A percentile compares a stretch with the other conserved stretches of the same genome.
Evolutionary conservation across 2,329 filamentous ascomycete species (phyloP).

Genomic region (Fusarium bulbicola): DNA sequence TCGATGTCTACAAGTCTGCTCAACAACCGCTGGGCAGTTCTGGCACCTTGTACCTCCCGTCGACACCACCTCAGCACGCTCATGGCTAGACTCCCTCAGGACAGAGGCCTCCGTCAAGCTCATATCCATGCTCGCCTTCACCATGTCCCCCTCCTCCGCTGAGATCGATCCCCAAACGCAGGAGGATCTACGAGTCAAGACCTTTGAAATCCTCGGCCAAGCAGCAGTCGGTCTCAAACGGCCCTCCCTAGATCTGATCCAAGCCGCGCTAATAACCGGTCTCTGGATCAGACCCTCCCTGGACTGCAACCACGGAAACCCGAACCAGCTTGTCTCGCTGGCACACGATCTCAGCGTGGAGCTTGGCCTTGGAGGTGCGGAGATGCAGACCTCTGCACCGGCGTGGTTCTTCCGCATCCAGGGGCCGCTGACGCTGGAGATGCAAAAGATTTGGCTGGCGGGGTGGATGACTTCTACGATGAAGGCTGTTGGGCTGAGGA

Average conservation of each 20-base stretch:
- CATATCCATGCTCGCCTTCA: constrained; percentile 8
- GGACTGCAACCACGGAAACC: constrained; percentile 7
- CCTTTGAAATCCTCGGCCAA: constrained; percentile 10
- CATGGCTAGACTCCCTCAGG: constrained; percentile 9
- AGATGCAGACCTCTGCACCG: constrained; percentile 11
- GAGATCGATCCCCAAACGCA: constrained; percentile 1
- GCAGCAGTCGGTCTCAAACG: constrained; percentile 11
- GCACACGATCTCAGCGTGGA: constrained; percentile 18
- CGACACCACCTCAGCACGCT: background rate
- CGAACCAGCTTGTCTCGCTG: background rate
- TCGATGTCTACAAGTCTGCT: background rate
- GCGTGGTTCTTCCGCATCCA: constrained; percentile 24
- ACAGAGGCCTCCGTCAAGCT: constrained; percentile 4
- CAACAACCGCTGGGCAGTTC: background rate
- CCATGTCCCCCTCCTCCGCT: background rate
- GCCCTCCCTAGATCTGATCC: constrained; percentile 18
- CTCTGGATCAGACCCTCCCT: constrained; percentile 19
- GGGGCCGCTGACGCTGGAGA: constrained; percentile 8
- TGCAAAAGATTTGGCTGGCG: constrained; percentile 20
- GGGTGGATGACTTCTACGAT: constrained; percentile 18
- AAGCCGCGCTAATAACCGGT: constrained; percentile 7
- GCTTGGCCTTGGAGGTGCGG: constrained; percentile 8
- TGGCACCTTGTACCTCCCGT: constrained; percentile 10
- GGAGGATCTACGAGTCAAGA: constrained; percentile 6
- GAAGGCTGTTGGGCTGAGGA: constrained; percentile 1